A percentile compares a stretch with the other conserved stretches of the same genome.
phyloP scores from a whole-genome alignment of 805 yeast species.

The Vanderwaltozyma tropicalis region DNA sequence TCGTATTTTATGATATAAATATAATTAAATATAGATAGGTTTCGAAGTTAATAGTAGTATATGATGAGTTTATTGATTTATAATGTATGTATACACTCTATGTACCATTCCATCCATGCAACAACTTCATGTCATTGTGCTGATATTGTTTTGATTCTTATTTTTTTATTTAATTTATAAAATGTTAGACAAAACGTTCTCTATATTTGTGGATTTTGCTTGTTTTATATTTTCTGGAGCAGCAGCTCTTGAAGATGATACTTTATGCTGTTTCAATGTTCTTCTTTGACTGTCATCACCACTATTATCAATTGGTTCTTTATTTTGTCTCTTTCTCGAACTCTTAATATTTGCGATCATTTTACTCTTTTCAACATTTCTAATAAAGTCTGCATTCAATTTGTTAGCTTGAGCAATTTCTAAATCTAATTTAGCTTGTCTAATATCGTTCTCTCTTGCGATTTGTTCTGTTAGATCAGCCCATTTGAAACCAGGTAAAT shows the following conservation, averaged over 20 bases:
- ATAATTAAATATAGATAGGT: too few species aligned
- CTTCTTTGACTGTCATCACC: constrained; percentile 37
- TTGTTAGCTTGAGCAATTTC: constrained; percentile 85
- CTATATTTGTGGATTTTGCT: constrained; percentile 32
- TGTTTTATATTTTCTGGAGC: constrained; percentile 36
- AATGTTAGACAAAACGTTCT: constrained; percentile 41
- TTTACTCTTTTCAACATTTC: constrained; percentile 78
- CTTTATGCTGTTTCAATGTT: constrained; percentile 60
- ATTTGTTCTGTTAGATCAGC: constrained; percentile 86
- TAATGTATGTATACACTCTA: too few species aligned
- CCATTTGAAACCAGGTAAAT: constrained; percentile 91
- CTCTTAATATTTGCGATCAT: constrained; percentile 55
- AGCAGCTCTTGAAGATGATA: constrained; percentile 55
- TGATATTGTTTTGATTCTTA: neutral
- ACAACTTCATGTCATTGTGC: too few species aligned
- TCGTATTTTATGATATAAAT: too few species aligned
- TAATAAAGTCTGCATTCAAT: constrained; percentile 72
- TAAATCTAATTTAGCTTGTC: constrained; percentile 78
- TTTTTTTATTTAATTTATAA: constrained; percentile 27
- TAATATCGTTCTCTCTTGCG: constrained; percentile 77
- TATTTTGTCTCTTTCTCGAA: constrained; percentile 23
- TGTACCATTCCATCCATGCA: neutral
- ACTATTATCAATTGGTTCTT: constrained; percentile 14
- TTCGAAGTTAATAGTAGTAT: too few species aligned
- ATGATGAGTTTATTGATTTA: too few species aligned